phyloP scores from a whole-genome alignment of 495 filamentous ascomycete genomes.

The Penicillium cataractarum region DNA sequence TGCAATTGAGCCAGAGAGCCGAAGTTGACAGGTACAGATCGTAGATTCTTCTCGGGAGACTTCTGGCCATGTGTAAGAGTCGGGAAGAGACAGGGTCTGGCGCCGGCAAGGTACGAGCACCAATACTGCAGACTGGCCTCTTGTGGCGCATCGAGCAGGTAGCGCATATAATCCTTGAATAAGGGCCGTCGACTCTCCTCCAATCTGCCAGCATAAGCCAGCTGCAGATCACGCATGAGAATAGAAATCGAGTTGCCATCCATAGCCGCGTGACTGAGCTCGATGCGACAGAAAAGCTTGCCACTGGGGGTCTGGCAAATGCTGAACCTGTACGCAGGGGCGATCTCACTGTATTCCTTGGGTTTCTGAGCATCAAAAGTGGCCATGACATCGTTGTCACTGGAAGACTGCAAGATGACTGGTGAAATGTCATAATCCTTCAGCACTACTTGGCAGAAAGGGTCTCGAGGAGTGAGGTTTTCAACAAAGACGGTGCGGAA shows the following conservation, averaged over 20 bases:
- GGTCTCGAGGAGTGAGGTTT: slow-evolving; percentile 45
- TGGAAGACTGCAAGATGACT: slow-evolving; percentile 38
- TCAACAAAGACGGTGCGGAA: slow-evolving; percentile 57
- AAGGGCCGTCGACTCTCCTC: slow-evolving; percentile 41
- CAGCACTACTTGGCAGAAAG: slow-evolving; percentile 57
- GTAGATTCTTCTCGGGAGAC: slow-evolving; percentile 29
- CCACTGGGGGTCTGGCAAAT: slow-evolving; percentile 46
- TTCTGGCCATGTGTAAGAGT: slow-evolving; percentile 39
- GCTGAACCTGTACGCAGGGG: slow-evolving; percentile 54
- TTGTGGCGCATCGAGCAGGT: slow-evolving; percentile 42
- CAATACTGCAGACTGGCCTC: slow-evolving; percentile 55
- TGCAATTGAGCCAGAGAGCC: slow-evolving; percentile 35
- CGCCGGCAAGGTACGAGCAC: slow-evolving; percentile 50
- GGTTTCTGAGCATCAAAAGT: slow-evolving; percentile 39
- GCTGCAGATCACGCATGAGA: slow-evolving; percentile 50
- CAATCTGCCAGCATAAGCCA: slow-evolving; percentile 49
- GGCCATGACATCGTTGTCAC: slow-evolving; percentile 35
- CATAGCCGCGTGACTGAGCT: slow-evolving; percentile 59
- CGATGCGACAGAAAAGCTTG: slow-evolving; percentile 53
- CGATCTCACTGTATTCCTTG: slow-evolving; percentile 38
- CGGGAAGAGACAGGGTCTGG: slow-evolving; percentile 59
- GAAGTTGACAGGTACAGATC: slow-evolving; percentile 42
- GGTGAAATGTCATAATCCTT: slow-evolving; percentile 40
- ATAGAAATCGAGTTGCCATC: slow-evolving; percentile 54
- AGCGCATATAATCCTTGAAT: slow-evolving; percentile 59